phyloP scores from a whole-genome alignment of 257 asterid species.

The Henckelia pumila region DNA sequence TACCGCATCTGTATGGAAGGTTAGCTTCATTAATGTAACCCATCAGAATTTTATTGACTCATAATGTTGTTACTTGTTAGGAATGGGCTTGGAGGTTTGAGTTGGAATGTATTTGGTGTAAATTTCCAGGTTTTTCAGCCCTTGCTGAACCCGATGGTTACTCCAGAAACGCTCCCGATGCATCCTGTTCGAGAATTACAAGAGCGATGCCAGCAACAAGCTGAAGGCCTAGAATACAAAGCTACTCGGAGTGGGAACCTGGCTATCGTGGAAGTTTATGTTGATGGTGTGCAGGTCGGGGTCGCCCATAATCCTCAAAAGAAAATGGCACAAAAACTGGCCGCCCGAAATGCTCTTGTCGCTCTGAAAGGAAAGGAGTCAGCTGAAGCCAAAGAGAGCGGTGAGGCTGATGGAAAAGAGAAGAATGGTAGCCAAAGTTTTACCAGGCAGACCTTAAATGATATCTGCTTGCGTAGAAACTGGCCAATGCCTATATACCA shows the following conservation, averaged over 20 bases:
- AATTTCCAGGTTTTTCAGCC: constrained; percentile 81
- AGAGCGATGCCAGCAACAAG: constrained; percentile 97
- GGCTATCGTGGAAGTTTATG: constrained; percentile 88
- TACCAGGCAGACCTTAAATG: constrained; percentile 93
- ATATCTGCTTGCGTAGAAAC: constrained; percentile 86
- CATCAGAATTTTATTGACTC: not conserved
- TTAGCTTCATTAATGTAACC: constrained; percentile 31
- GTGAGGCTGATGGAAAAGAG: constrained; percentile 49
- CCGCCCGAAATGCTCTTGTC: constrained; percentile 93
- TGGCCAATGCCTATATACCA: constrained; percentile 98
- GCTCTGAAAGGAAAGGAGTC: constrained; percentile 75
- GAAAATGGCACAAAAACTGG: constrained; percentile 99
- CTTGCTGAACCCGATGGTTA: constrained; percentile 88
- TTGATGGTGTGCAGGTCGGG: constrained; percentile 88
- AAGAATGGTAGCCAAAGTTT: constrained; percentile 75
- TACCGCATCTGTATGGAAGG: constrained; percentile 90
- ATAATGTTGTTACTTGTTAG: constrained; percentile 12
- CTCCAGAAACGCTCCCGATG: constrained; percentile 99
- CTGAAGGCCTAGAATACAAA: constrained; percentile 95
- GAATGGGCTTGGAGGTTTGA: constrained; percentile 9
- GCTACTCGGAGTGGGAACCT: constrained; percentile 74
- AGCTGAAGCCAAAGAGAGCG: constrained; percentile 58
- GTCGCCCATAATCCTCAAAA: constrained; percentile 85
- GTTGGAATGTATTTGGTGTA: constrained; percentile 16
- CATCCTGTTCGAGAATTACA: constrained; percentile 97